Base-by-base conservation (phyloP, 768 basidiomycete genomes). In the Pisolithus sp. region DNA sequence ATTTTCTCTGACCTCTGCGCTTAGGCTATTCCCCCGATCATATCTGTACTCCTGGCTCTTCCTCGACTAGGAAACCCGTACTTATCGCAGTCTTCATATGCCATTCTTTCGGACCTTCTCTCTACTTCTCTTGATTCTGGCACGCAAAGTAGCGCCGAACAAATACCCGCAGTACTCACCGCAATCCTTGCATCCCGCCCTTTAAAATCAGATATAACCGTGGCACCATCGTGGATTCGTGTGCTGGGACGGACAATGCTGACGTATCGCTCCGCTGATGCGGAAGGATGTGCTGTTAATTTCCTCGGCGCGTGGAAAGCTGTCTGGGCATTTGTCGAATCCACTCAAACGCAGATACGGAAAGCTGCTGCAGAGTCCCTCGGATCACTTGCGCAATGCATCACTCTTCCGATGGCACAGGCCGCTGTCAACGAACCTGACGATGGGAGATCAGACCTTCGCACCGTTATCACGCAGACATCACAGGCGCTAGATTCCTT, bases 11-110 rank as follows among this genome's bases (percentile, higher is more conserved):
- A 68, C 46, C 24, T 39, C 31, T 46, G 18, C 34, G n/a, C 34
- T 46, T 63, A 97, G 93, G 76, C 82, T 34, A 76, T 94, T 31
- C 79, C 89, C 10, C 56, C 74, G 5, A 79, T 96, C 46, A 84
- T 84, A 20, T 75, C 78, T 18, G 71, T 81, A 20, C 80, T 98
- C 24, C 81, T 97, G 6, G 73, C 79, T 21, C 81, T 97, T 30
- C 93, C 95, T 18, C 86, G 90, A 51, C 76, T 95, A 7, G 89
- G 87, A 37, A 93, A 90, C 59, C 81, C 88, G 20, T 96, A 93
- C 66, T 78, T 99, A 40, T 87, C 94, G 1, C 86, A 93, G 67
- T 82, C 89, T 13, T 77, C 89, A 28, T 97, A 94, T 65, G 83
- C 87, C 37, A 78, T 94, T 45, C 77, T 99, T 56, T 83, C 93